Conservation (phyloP, 495 filamentous ascomycete species). For the Podospora conica region DNA sequence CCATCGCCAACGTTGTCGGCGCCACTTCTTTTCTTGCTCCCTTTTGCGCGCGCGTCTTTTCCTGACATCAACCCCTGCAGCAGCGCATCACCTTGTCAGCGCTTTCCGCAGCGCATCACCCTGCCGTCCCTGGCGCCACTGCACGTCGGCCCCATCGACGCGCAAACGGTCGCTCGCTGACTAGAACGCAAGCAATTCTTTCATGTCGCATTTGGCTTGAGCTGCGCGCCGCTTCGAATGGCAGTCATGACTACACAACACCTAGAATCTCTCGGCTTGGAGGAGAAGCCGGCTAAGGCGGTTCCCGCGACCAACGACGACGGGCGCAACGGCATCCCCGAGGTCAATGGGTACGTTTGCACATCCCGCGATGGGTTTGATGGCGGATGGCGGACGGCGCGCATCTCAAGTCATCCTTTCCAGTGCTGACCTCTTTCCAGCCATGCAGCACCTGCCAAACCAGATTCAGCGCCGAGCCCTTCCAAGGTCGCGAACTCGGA, state of each 20-base stretch:
- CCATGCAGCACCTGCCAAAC: slow-evolving; percentile 10
- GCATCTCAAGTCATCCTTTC: not conserved
- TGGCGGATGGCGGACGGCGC: no score
- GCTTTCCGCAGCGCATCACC: not conserved
- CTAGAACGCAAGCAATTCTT: slow-evolving; percentile 10
- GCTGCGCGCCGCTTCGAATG: slow-evolving; percentile 32
- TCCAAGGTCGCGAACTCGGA: slow-evolving; percentile 4
- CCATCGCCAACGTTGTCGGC: not conserved
- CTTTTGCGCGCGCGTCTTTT: not conserved
- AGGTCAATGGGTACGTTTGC: slow-evolving; percentile 26
- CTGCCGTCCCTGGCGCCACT: not conserved
- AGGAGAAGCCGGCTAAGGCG: slow-evolving; percentile 45
- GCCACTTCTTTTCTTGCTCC: not conserved
- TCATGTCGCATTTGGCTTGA: slow-evolving; percentile 29
- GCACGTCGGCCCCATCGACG: not conserved
- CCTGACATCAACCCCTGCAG: not conserved
- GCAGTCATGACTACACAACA: slow-evolving; percentile 52
- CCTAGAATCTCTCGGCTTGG: slow-evolving; percentile 38
- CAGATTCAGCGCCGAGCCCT: not conserved
- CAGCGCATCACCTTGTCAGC: not conserved
- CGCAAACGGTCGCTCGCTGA: slow-evolving; percentile 3
- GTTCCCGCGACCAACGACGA: slow-evolving; percentile 40
- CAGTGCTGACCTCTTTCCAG: slow-evolving; percentile 7
- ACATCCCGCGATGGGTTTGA: not conserved
- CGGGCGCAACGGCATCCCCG: slow-evolving; percentile 18